Evolutionary conservation across 169 alveolate species (phyloP).

Genomic region (Eimeria zaria): DNA sequence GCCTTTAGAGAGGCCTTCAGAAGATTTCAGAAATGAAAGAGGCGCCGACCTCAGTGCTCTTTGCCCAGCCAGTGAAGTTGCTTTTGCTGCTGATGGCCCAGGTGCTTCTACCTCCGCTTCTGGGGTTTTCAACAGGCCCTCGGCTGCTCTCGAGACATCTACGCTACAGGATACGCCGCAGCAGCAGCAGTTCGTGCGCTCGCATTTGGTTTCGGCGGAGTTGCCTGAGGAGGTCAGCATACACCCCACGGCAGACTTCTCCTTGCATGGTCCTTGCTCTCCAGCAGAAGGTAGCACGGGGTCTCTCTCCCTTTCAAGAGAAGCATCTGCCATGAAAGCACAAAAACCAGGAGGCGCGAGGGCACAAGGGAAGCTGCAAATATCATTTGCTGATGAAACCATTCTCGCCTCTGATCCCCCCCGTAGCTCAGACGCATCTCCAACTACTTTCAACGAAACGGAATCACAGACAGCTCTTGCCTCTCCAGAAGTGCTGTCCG

Average conservation of each 20-base stretch:
- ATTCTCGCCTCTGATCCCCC: conserved; percentile 7
- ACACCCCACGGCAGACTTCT: neutral
- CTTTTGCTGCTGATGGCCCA: neutral
- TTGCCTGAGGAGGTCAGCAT: conserved; percentile 1
- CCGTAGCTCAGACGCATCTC: neutral
- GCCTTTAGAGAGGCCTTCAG: neutral
- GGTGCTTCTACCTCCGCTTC: no score
- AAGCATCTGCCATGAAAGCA: neutral
- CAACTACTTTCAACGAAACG: neutral
- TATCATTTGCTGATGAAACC: conserved; percentile 12
- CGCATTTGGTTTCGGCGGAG: conserved; percentile 12
- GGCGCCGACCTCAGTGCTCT: neutral
- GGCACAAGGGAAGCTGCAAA: neutral
- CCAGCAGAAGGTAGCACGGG: neutral
- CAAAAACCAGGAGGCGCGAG: neutral
- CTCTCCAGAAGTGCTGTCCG: neutral
- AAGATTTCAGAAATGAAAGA: neutral
- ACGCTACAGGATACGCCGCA: conserved; percentile 7
- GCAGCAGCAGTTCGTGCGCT: conserved; percentile 7
- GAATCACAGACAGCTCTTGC: neutral
- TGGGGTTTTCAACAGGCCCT: neutral
- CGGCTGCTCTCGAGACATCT: neutral
- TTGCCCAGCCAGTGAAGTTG: neutral
- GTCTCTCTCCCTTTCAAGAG: neutral
- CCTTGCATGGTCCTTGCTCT: neutral